phyloP scores from a whole-genome alignment of 2,329 filamentous ascomycete genomes.

The Aspergillus versicolor region DNA sequence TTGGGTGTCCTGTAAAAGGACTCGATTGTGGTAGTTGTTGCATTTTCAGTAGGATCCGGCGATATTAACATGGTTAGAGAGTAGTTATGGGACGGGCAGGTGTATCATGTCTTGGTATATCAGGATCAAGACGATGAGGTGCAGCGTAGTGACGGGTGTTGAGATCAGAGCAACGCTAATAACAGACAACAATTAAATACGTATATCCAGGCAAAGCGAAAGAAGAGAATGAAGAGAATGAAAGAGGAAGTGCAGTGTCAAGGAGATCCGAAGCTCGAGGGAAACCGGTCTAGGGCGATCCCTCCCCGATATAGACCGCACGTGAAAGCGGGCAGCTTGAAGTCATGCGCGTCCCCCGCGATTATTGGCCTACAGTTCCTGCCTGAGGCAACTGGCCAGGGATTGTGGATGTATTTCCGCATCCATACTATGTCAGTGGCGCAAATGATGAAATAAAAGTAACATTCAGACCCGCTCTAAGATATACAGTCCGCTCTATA shows the following conservation, averaged over 20 bases:
- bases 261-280: neutral
- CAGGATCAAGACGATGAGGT: constrained; percentile 4
- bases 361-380: neutral
- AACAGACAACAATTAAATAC: no score
- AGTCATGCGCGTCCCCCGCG: neutral
- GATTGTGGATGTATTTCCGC: neutral
- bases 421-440: neutral
- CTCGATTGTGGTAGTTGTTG: neutral
- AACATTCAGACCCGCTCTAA: neutral
- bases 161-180: no score
- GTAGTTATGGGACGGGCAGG: neutral
- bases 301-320: neutral
- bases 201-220: no score
- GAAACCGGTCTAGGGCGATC: neutral
- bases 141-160: neutral
- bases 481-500: neutral
- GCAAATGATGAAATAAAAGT: neutral
- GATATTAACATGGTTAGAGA: constrained; percentile 8
- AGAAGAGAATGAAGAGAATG: neutral
- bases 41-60: neutral
- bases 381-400: constrained; percentile 2
- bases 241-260: neutral
- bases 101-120: constrained; percentile 4
- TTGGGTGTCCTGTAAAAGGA: neutral
- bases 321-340: constrained; percentile 4